Evolutionary conservation across 2,329 filamentous ascomycete genomes (phyloP).

Genomic region (Arthroderma sp.): DNA sequence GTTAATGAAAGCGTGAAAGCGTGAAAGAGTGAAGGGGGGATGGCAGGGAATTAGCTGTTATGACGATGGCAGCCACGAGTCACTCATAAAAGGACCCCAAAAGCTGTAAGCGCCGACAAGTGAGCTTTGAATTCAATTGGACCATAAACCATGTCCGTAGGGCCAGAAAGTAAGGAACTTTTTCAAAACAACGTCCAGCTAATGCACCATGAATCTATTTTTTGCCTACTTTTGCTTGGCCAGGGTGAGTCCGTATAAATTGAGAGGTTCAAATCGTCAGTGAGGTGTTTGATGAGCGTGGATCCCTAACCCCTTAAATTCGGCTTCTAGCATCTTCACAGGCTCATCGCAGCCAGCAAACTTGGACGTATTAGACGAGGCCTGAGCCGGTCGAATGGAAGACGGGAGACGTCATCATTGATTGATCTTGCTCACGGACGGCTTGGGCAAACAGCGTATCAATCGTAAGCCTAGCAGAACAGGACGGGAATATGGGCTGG

Average conservation of each 20-base stretch:
- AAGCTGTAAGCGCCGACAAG: constrained; percentile 1
- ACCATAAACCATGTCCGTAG: neutral
- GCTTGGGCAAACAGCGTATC: neutral
- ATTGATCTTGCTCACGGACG: neutral
- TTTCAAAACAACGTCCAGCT: neutral
- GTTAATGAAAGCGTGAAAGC: neutral
- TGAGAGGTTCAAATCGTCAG: neutral
- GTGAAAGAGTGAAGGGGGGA: neutral
- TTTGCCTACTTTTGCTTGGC: neutral
- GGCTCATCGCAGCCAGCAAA: neutral
- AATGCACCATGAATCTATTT: neutral
- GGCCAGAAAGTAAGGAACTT: neutral
- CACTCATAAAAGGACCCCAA: neutral
- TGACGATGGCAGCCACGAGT: neutral
- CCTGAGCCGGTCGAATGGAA: neutral
- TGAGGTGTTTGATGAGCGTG: constrained; percentile 1
- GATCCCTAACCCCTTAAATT: neutral
- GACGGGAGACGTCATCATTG: neutral
- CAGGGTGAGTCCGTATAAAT: neutral
- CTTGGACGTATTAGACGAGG: neutral
- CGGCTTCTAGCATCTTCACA: neutral
- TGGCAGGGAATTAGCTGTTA: neutral
- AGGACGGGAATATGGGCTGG: neutral
- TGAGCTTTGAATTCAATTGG: neutral
- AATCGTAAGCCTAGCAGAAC: neutral